Percentiles rank a stretch among this genome's conserved stretches.
phyloP scores from a whole-genome alignment of 2,329 filamentous ascomycete genomes.

The Colletotrichum camelliae region DNA sequence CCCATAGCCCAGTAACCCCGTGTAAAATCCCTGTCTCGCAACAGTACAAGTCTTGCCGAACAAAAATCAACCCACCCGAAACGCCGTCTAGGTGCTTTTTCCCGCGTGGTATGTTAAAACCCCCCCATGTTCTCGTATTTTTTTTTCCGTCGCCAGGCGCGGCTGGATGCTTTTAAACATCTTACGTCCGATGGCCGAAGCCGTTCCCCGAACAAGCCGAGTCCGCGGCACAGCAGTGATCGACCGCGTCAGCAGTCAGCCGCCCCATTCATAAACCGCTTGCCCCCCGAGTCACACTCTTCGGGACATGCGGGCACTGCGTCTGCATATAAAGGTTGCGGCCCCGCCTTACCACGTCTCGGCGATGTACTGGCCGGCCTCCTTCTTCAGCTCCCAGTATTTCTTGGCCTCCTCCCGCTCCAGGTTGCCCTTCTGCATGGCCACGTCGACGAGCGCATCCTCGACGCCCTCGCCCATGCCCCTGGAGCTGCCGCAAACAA shows the following conservation, averaged over 20 bases:
- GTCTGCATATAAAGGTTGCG: neutral
- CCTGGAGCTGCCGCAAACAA: conserved; percentile 93
- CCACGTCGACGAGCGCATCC: conserved; percentile 83
- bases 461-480: conserved; percentile 99
- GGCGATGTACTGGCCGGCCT: conserved; percentile 93
- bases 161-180: neutral
- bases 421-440: conserved; percentile 90
- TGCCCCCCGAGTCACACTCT: neutral
- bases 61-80: neutral
- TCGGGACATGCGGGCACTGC: neutral
- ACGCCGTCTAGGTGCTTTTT: conserved; percentile 11
- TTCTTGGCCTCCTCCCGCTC: conserved; percentile 80
- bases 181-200: conserved; percentile 15
- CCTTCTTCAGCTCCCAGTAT: conserved; percentile 93
- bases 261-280: neutral
- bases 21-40: neutral
- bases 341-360: conserved; percentile 66
- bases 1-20: neutral
- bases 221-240: neutral
- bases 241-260: conserved; percentile 4
- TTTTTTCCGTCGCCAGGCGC: neutral
- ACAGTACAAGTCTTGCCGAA: neutral
- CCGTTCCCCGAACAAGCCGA: conserved; percentile 7
- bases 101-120: neutral
- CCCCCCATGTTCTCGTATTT: neutral